A percentile compares a stretch with the other conserved stretches of the same genome.
Conservation (phyloP, 306 rosid species). For the Begonia peltatifolia region DNA sequence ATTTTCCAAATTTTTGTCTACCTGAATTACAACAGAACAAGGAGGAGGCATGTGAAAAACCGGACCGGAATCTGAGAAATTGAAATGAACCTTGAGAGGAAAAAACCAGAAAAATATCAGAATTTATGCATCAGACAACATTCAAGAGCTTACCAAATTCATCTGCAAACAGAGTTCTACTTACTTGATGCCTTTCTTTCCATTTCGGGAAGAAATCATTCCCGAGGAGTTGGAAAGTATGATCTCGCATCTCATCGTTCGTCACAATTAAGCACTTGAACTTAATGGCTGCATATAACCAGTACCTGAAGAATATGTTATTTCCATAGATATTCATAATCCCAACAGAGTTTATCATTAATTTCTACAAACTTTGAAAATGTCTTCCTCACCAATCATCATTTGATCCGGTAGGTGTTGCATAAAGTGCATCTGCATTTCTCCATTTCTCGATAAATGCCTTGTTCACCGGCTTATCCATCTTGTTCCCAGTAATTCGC, state of each 20-base stretch:
- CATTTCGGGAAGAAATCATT: conserved; percentile 90
- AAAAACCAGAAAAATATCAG: conserved; percentile 7
- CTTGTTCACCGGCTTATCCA: conserved; percentile 47
- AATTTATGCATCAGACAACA: not conserved
- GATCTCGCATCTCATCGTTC: conserved; percentile 96
- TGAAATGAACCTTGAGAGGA: conserved; percentile 59
- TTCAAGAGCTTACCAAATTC: too few relatives aligned
- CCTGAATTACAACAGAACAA: conserved; percentile 88
- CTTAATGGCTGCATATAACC: conserved; percentile 96
- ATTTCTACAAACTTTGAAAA: not conserved
- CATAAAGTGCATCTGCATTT: conserved; percentile 64
- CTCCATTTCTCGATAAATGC: conserved; percentile 70
- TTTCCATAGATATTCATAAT: conserved; percentile 1
- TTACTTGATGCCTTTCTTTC: conserved; percentile 98
- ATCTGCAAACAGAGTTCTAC: conserved; percentile 10
- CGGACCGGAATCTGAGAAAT: conserved; percentile 64
- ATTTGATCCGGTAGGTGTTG: conserved; percentile 81
- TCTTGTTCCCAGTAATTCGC: conserved; percentile 58
- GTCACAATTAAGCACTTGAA: conserved; percentile 81
- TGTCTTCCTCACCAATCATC: conserved; percentile 76
- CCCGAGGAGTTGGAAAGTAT: conserved; percentile 80
- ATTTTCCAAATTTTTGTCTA: not conserved
- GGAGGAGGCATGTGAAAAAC: conserved; percentile 92
- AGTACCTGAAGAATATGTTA: conserved; percentile 75
- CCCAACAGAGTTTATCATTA: not conserved